Base-by-base conservation (phyloP, 1,139 yeast species). In the Yamadazyma sp. region DNA sequence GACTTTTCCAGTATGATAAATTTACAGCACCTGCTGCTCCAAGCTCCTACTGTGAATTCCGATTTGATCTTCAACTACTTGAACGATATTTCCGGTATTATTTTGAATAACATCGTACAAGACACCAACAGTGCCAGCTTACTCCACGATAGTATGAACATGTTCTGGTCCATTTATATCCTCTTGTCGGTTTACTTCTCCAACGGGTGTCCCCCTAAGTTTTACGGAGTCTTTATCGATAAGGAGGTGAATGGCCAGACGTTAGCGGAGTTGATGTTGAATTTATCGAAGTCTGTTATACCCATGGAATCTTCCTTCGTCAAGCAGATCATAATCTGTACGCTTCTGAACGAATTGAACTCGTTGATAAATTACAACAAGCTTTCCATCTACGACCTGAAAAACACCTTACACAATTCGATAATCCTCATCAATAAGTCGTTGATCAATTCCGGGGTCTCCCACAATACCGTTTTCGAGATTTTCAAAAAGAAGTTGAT, bases 81-180 rank as follows among this genome's bases (percentile, higher is more conserved):
- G 34, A 71, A 74, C 48, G 77, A 74, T 47, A 70, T 73, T 8
- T 61, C 73, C 12, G 65, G 58, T 39, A 64, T 68, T 23, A 56
- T 66, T 16, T 47, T 61, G 38, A 50, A 58, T 10, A 62, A 62
- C 37, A 53, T 64, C 33, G 48, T 33, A 9, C 42, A 39, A 15
- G 42, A 40, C 2, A 34, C 36, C 16, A 45, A 44, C 6, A 31
- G 33, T 17, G 12, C 22, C 17, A 15, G 17, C 5, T 34, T 47
- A 12, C 32, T 43, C 12, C 37, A 36, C 5, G 26, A 36, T 4
- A 46, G 62, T 39, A 45, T 59, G 41, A 46, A 56, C 14, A 59
- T 71, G 41, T 69, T 72, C 45, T 73, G 77, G 77, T 61, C 66
- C 41, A 70, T 73, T 18, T 73, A 72, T 48, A 58, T 66, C 4